A percentile compares a stretch with the other conserved stretches of the same genome.
Conservation (phyloP, 345 rosid genomes). For the Turnera subulata region DNA sequence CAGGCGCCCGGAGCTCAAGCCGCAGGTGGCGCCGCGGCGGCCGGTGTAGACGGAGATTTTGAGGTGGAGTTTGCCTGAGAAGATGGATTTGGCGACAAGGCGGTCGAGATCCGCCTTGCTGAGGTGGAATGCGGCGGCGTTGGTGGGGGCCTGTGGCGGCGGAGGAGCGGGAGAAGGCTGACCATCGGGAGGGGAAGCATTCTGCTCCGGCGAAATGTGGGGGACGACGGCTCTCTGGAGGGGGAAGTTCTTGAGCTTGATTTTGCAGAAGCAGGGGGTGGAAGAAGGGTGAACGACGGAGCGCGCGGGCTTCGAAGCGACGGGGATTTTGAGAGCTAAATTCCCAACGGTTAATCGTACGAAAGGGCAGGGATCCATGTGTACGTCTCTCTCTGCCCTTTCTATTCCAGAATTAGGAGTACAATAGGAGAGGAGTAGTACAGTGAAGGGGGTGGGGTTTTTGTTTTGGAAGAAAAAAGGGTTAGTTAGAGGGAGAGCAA, state of each 20-base stretch:
- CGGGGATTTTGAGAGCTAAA: slow-evolving; percentile 67
- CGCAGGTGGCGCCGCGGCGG: slow-evolving; percentile 65
- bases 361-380: slow-evolving; percentile 97
- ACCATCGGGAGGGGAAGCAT: slow-evolving; percentile 27
- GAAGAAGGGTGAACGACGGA: slow-evolving; percentile 81
- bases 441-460: neutral
- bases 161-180: slow-evolving; percentile 31
- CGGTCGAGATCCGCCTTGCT: slow-evolving; percentile 54
- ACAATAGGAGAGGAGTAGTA: neutral
- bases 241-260: slow-evolving; percentile 64
- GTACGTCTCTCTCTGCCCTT: neutral
- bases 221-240: slow-evolving; percentile 64
- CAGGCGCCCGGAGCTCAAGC: slow-evolving; percentile 63
- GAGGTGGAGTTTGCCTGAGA: slow-evolving; percentile 47
- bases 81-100: slow-evolving; percentile 55
- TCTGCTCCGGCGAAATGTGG: slow-evolving; percentile 44
- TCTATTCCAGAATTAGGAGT: neutral
- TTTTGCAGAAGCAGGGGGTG: slow-evolving; percentile 76
- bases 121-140: slow-evolving; percentile 76
- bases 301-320: slow-evolving; percentile 56
- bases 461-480: neutral
- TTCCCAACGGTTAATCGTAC: slow-evolving; percentile 67
- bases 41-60: slow-evolving; percentile 68
- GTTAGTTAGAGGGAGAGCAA: neutral
- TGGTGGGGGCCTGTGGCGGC: neutral